A percentile compares a stretch with the other conserved stretches of the same genome.
These are phyloP conservation scores for Hypomyces perniciosus DNA, from an alignment of 2,329 filamentous ascomycete species.

Conservation along the genomic window DNA sequence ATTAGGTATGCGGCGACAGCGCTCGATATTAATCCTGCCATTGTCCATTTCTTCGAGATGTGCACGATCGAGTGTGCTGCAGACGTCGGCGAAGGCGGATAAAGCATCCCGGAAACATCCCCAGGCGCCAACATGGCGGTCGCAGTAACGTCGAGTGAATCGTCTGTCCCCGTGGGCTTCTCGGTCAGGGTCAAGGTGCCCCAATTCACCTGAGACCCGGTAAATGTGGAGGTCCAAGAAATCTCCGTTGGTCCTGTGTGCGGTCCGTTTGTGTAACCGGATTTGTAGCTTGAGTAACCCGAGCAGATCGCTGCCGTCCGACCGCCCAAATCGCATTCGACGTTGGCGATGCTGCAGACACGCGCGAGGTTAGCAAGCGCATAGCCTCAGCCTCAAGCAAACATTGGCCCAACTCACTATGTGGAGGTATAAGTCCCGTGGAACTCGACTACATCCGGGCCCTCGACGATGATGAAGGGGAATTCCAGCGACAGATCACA, in stretches of 20 bases:
- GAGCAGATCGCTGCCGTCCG: conserved; percentile 42
- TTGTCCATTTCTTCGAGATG: background rate
- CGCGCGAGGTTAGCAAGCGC: conserved; percentile 1
- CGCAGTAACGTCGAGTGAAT: conserved; percentile 21
- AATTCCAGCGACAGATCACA: conserved; percentile 42
- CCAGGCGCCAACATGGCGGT: conserved; percentile 14
- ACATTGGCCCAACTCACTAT: conserved; percentile 29
- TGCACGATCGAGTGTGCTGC: conserved; percentile 3
- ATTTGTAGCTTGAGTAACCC: conserved; percentile 40
- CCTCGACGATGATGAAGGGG: conserved; percentile 42
- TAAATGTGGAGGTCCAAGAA: conserved; percentile 40
- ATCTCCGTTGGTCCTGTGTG: conserved; percentile 38
- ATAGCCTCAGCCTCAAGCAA: background rate
- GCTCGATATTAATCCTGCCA: conserved; percentile 1
- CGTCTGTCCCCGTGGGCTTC: conserved; percentile 27
- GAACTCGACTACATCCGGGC: conserved; percentile 38
- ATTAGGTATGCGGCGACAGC: background rate
- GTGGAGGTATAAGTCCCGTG: conserved; percentile 38
- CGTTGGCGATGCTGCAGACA: conserved; percentile 34
- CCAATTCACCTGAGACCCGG: conserved; percentile 38
- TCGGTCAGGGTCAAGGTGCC: conserved; percentile 38
- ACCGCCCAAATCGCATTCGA: conserved; percentile 37
- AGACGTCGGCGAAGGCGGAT: conserved; percentile 8
- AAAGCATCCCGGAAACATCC: conserved; percentile 11
- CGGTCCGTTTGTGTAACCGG: conserved; percentile 33